Evolutionary conservation across 768 basidiomycete genomes (phyloP), one percentile per base, ranked within the genome.

Genomic region (Podaxis sp.): DNA sequence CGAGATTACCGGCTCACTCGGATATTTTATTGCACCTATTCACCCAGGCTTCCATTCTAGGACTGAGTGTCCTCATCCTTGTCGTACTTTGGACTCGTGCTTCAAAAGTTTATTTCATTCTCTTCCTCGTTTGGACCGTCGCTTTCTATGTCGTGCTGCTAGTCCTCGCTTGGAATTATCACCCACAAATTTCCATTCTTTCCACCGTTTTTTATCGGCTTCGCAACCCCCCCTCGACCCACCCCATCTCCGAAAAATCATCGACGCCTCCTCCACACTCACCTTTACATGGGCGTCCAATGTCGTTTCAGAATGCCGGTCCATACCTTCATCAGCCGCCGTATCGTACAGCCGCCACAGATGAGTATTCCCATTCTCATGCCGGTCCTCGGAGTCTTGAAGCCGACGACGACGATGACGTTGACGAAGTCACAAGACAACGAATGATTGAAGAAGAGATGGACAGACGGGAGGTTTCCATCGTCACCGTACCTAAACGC

Each of bases 371-470:
- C 30, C 64, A 70, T 42, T 67, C 72, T 22, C 76, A 76, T 63
- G 72, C 76, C 19, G 77, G 74, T n/a, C 83, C 80, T 51, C 79
- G 78, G 56, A 84, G 81, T 64, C 77, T 77, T 53, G 86, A 84
- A 38, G 80, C 80, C 6, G 84, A 84, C 11, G 79, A 84, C 9
- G 87, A 90, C 19, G 87, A 89, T 33, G 88, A 90, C 52, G 77
- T 89, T 60, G 91, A 93, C 66, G 91, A 93, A 66, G 86, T 88
- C 54, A 81, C 85, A 12, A 79, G 87, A 64, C 91, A 92, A 71
- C 80, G 85, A 63, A 79, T 84, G 67, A 92, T 93, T 38, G 92
- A 93, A 71, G 87, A 89, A 62, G 92, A 93, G 73, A 90, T 94
- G 83, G 85, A 80, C 42, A 80, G 91, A 67, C 83, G 92, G 54